Evolutionary conservation across 1,139 yeast species (phyloP).

Genomic region (Candida sp.): DNA sequence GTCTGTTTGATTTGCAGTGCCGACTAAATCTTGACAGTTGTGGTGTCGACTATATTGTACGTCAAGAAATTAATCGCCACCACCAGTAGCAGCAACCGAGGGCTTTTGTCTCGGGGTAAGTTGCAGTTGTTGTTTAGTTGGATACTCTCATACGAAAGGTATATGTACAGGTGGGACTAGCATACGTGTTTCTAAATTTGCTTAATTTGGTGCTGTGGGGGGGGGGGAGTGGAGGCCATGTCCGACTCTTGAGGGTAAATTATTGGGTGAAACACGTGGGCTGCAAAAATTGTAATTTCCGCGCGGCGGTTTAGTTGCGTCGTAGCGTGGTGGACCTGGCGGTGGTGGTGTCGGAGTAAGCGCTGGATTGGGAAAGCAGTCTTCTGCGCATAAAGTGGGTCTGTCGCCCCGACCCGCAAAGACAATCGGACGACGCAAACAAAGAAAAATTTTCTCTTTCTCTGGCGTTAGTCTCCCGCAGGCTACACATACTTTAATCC

Average conservation of each 20-base stretch:
- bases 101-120: neutral
- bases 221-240: neutral
- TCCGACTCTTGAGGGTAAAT: neutral
- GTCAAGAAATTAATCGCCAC: too few species aligned
- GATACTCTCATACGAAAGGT: too few species aligned
- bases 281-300: neutral
- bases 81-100: too few species aligned
- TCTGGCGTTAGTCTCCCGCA: neutral
- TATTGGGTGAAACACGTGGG: neutral
- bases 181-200: too few species aligned
- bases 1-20: too few species aligned
- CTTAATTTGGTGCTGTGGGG: neutral
- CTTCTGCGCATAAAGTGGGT: conserved; percentile 3
- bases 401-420: neutral
- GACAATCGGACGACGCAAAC: neutral
- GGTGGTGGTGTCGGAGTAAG: neutral
- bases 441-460: neutral
- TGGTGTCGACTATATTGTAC: neutral
- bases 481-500: too few species aligned
- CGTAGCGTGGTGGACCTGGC: neutral
- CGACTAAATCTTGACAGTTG: neutral
- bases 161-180: too few species aligned
- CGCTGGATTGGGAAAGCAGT: conserved; percentile 1
- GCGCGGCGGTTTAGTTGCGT: neutral
- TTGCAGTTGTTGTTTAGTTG: neutral